A percentile compares a stretch with the other conserved stretches of the same genome.
These are phyloP conservation scores for Saccharomycopsis fermentans DNA, from an alignment of 805 yeast genomes.

Conservation along the genomic window DNA sequence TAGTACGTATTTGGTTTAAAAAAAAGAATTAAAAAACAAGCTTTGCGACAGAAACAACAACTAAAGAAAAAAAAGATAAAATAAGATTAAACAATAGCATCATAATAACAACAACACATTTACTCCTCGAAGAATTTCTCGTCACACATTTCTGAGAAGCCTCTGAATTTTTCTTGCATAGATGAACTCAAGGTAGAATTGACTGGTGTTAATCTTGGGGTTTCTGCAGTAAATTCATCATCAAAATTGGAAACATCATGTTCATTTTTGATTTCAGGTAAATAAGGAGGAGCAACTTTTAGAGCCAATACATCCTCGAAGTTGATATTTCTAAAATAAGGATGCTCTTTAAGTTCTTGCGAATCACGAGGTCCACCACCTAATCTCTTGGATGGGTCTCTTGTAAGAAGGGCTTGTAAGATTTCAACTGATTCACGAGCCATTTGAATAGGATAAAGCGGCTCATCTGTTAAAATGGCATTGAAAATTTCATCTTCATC, in stretches of 20 bases:
- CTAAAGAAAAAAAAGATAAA: too few relatives aligned
- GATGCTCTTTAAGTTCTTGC: conserved; percentile 87
- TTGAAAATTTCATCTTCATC: conserved; percentile 95
- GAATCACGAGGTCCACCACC: conserved; percentile 90
- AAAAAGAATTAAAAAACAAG: not conserved
- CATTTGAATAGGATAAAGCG: conserved; percentile 93
- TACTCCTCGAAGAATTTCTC: conserved; percentile 23
- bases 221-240: conserved; percentile 87
- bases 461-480: conserved; percentile 94
- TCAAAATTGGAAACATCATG: conserved; percentile 92
- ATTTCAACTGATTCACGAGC: conserved; percentile 93
- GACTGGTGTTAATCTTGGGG: conserved; percentile 91
- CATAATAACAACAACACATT: not conserved
- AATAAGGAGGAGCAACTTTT: conserved; percentile 76
- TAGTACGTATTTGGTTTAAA: not conserved
- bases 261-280: conserved; percentile 79
- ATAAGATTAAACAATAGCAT: too few relatives aligned
- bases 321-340: conserved; percentile 81
- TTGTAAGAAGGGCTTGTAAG: conserved; percentile 79
- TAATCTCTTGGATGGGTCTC: conserved; percentile 75
- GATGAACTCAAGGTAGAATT: conserved; percentile 75
- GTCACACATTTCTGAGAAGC: conserved; percentile 81
- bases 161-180: conserved; percentile 95
- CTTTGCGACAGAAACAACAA: not conserved
- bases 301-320: conserved; percentile 75